These are phyloP conservation scores for Epithele typhae DNA, from an alignment of 768 basidiomycete genomes.

Conservation along the genomic window DNA sequence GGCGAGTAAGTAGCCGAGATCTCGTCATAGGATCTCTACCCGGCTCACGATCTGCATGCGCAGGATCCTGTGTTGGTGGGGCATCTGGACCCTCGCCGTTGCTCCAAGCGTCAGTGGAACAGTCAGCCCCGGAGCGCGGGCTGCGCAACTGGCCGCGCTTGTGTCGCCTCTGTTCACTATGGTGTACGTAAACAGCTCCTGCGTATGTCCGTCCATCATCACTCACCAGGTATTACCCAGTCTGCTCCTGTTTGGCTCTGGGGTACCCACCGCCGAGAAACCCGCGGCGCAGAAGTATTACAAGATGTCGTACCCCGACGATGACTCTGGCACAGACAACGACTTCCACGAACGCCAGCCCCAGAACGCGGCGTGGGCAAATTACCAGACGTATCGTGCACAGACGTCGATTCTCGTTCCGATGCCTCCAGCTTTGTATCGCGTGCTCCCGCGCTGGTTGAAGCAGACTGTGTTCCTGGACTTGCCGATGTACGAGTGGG, in stretches of 20 bases:
- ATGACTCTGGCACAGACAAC: conserved; percentile 27
- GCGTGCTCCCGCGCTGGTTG: conserved; percentile 42
- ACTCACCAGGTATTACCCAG: conserved; percentile 25
- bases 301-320: conserved; percentile 41
- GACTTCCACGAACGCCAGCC: conserved; percentile 2
- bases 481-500: conserved; percentile 56
- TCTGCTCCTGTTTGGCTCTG: conserved; percentile 61
- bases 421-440: conserved; percentile 52
- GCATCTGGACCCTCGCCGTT: conserved; percentile 55
- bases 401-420: conserved; percentile 60
- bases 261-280: conserved; percentile 67
- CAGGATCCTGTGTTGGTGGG: conserved; percentile 64
- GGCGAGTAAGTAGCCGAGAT: conserved; percentile 47
- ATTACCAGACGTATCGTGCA: conserved; percentile 51
- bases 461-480: conserved; percentile 59
- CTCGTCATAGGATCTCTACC: background rate
- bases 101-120: conserved; percentile 46
- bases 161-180: conserved; percentile 63
- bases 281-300: conserved; percentile 58
- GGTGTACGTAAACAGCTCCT: conserved; percentile 38
- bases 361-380: conserved; percentile 37
- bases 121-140: conserved; percentile 36
- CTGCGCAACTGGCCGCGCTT: conserved; percentile 58
- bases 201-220: no score
- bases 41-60: no score